Conservation (phyloP, 1,284 basidiomycete genomes). For the Afroboletus lepidellus region DNA sequence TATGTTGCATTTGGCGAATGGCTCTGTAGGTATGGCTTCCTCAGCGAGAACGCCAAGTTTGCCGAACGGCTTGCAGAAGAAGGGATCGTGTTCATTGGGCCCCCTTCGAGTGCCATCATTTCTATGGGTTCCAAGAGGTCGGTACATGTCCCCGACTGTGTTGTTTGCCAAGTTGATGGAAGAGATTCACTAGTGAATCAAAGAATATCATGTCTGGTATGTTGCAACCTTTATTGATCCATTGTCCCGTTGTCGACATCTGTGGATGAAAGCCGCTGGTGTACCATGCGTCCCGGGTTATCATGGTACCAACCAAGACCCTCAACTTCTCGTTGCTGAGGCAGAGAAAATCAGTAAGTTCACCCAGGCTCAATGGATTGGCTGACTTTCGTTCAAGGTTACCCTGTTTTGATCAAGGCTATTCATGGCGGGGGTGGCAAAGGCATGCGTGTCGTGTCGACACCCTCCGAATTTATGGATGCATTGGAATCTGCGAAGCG, state of each 20-base stretch:
- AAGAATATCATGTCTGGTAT: constrained; percentile 88
- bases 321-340: constrained; percentile 58
- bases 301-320: constrained; percentile 75
- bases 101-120: constrained; percentile 89
- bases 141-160: not conserved
- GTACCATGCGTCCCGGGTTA: constrained; percentile 95
- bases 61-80: constrained; percentile 82
- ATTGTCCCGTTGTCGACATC: constrained; percentile 6
- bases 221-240: constrained; percentile 15
- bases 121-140: constrained; percentile 90
- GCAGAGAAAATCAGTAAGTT: constrained; percentile 70
- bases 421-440: constrained; percentile 96
- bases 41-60: constrained; percentile 92
- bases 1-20: not conserved
- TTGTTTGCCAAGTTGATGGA: not conserved
- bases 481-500: constrained; percentile 83
- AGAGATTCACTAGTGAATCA: constrained; percentile 55
- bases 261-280: constrained; percentile 61
- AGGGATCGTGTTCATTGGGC: constrained; percentile 95
- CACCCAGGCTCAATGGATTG: not conserved
- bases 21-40: constrained; percentile 75
- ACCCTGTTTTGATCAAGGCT: constrained; percentile 94
- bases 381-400: constrained; percentile 44
- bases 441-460: constrained; percentile 89
- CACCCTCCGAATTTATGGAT: constrained; percentile 66